Evolutionary conservation across 2,329 filamentous ascomycete species (phyloP).

Genomic region (Aspergillus sp.): DNA sequence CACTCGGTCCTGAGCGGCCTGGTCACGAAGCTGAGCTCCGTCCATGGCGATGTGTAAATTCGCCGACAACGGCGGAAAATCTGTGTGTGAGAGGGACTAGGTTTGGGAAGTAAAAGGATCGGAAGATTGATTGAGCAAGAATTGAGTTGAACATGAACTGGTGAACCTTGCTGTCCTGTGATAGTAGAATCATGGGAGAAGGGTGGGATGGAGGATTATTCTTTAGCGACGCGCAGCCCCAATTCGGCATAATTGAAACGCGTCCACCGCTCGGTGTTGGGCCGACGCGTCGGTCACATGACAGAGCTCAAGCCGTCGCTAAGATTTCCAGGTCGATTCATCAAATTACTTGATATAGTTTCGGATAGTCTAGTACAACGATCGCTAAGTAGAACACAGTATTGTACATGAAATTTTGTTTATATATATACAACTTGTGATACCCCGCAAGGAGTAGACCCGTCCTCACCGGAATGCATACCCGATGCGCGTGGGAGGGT

Average conservation of each 20-base stretch:
- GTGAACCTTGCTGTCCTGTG: constrained; percentile 18
- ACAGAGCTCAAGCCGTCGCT: background rate
- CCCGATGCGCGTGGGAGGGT: no score
- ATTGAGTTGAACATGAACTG: constrained; percentile 15
- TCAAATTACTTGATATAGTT: no score
- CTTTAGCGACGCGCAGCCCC: constrained; percentile 30
- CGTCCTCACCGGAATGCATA: no score
- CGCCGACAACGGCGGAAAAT: constrained; percentile 16
- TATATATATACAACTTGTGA: no score
- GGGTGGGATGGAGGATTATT: constrained; percentile 31
- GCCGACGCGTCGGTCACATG: constrained; percentile 2
- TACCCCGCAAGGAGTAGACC: no score
- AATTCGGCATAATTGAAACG: constrained; percentile 42
- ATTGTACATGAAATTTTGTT: no score
- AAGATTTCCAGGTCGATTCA: background rate
- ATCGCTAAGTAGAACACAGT: no score
- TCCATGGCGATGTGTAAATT: constrained; percentile 61
- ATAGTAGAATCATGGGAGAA: constrained; percentile 15
- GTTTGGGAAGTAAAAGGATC: constrained; percentile 19
- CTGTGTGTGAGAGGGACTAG: constrained; percentile 12
- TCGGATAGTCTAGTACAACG: no score
- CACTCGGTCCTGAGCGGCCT: constrained; percentile 80
- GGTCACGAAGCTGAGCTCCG: constrained; percentile 76
- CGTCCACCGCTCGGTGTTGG: constrained; percentile 26
- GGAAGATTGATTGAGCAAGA: background rate